A percentile compares a stretch with the other conserved stretches of the same genome.
phyloP scores from a whole-genome alignment of 352 stramenopile genomes.

The Pelagophyceae sp. region DNA sequence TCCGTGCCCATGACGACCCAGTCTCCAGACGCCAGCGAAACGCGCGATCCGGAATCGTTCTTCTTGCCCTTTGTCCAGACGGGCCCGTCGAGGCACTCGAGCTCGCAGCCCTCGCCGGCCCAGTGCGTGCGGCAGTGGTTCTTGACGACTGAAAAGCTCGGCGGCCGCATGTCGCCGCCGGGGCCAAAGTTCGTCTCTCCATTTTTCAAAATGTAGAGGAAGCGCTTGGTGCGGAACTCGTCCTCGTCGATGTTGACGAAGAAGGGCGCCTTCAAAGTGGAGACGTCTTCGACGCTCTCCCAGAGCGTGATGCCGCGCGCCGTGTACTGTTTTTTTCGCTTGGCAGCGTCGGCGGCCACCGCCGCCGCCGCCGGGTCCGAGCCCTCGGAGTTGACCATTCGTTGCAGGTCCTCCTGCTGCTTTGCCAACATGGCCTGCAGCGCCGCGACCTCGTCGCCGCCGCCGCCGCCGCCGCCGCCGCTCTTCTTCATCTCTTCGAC shows the following conservation, averaged over 20 bases:
- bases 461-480: constrained; percentile 39
- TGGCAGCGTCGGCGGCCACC: constrained; percentile 68
- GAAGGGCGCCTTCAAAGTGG: constrained; percentile 53
- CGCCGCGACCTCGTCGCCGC: constrained; percentile 31
- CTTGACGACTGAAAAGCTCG: constrained; percentile 75
- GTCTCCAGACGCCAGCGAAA: constrained; percentile 46
- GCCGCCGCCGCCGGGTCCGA: constrained; percentile 59
- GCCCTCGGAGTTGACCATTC: constrained; percentile 33
- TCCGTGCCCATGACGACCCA: constrained; percentile 62
- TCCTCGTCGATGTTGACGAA: constrained; percentile 86
- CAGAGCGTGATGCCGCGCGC: constrained; percentile 72
- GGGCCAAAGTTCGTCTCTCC: constrained; percentile 45
- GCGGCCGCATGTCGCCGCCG: constrained; percentile 76
- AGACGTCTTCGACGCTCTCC: constrained; percentile 69
- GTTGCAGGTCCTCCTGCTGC: constrained; percentile 37
- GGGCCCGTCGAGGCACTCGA: constrained; percentile 63
- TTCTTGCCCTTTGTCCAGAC: constrained; percentile 72
- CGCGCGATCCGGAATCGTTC: constrained; percentile 42
- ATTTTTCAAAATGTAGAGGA: constrained; percentile 76
- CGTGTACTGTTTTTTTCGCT: constrained; percentile 77
- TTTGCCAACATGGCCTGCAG: constrained; percentile 34
- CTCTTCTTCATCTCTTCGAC: constrained; percentile 47
- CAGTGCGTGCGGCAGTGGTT: constrained; percentile 55
- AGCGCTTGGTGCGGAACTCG: constrained; percentile 75
- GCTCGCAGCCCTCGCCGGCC: constrained; percentile 19